Conservation (phyloP, 805 yeast genomes). For the Yarrowia bubula region DNA sequence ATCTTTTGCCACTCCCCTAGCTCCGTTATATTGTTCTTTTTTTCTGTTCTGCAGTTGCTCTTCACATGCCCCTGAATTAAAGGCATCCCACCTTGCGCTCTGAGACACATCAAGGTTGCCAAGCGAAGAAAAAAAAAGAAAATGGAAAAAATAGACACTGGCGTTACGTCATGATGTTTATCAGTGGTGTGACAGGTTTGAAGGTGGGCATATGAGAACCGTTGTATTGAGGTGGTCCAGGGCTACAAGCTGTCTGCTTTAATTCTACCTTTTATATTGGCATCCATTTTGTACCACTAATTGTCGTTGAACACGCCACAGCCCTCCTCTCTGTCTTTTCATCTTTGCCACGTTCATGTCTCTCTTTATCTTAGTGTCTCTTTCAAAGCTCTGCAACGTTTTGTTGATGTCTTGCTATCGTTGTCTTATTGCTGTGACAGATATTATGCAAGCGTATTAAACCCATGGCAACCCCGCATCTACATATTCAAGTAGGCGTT, state of each 20-base stretch:
- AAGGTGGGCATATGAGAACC: not conserved
- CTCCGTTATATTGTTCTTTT: not conserved
- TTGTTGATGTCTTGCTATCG: constrained; percentile 4
- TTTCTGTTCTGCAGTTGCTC: not conserved
- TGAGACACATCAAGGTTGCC: not conserved
- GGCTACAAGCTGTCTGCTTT: no score
- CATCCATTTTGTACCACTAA: no score
- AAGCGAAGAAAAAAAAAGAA: not conserved
- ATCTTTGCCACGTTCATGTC: not conserved
- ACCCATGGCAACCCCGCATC: not conserved
- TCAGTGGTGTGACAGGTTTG: not conserved
- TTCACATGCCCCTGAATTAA: constrained; percentile 14
- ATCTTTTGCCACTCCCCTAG: no score
- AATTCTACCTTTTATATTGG: no score
- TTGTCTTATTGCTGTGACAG: not conserved
- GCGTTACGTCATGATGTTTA: constrained; percentile 1
- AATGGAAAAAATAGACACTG: not conserved
- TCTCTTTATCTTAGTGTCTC: not conserved
- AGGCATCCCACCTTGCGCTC: constrained; percentile 12
- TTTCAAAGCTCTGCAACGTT: not conserved
- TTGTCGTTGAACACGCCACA: no score
- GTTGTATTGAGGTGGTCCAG: no score
- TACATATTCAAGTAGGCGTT: no score
- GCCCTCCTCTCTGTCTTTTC: not conserved
- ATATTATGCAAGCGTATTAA: not conserved